Conservation (phyloP, 225 moss, liverwort and hornwort species). For the Sphagnum contortum region DNA sequence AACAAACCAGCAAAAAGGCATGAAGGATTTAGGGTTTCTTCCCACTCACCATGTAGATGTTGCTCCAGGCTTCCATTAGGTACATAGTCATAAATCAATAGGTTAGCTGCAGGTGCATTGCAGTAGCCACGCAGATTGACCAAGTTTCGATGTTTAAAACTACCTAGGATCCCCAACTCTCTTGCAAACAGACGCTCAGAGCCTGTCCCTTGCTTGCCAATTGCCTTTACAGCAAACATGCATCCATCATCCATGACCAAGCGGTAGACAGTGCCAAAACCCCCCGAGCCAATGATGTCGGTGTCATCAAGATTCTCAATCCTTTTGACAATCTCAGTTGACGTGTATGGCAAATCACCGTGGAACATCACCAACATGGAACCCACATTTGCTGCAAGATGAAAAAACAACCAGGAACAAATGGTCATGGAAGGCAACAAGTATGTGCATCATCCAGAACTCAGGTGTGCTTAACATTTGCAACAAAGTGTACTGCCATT, state of each 20-base stretch:
- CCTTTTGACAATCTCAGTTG: constrained; percentile 53
- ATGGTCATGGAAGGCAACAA: not conserved
- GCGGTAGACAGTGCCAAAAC: constrained; percentile 89
- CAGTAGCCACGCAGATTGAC: constrained; percentile 57
- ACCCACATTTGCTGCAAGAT: constrained; percentile 13
- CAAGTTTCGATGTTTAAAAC: constrained; percentile 49
- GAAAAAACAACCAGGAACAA: too few species aligned
- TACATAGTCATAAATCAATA: constrained; percentile 52
- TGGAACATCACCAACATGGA: constrained; percentile 81
- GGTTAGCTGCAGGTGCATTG: constrained; percentile 35
- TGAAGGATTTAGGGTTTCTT: not conserved
- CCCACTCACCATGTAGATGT: constrained; percentile 32
- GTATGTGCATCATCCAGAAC: too few species aligned
- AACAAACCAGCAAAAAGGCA: too few species aligned
- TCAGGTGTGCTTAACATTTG: too few species aligned
- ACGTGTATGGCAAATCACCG: constrained; percentile 69
- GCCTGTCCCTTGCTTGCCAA: constrained; percentile 53
- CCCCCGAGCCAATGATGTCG: constrained; percentile 80
- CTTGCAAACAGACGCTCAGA: constrained; percentile 65
- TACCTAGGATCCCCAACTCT: constrained; percentile 54
- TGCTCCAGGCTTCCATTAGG: constrained; percentile 44
- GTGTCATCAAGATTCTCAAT: constrained; percentile 65
- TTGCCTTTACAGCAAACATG: constrained; percentile 86
- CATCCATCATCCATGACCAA: constrained; percentile 77
- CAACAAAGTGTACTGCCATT: too few species aligned